Percentiles rank a stretch among this genome's conserved stretches.
Conservation (phyloP, 192 early-diverging fungal genomes). For the Backusella macrospora region DNA sequence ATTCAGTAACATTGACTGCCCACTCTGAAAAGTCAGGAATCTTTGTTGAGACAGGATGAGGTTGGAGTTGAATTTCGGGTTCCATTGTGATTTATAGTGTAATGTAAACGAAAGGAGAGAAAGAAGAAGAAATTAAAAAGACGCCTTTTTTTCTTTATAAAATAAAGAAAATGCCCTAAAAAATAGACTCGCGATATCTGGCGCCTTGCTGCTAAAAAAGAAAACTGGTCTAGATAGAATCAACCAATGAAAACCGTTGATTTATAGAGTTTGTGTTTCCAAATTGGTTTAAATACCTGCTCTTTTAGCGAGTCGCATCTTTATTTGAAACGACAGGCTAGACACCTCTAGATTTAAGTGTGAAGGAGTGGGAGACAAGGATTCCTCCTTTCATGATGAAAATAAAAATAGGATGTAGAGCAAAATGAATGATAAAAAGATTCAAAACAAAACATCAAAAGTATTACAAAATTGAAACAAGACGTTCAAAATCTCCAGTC, state of each 20-base stretch:
- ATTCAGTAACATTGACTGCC: conserved; percentile 32
- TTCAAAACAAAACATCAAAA: neutral
- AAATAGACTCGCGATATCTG: neutral
- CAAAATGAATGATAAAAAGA: too few relatives aligned
- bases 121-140: neutral
- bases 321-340: too few relatives aligned
- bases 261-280: too few relatives aligned
- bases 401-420: too few relatives aligned
- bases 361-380: too few relatives aligned
- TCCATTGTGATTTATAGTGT: neutral
- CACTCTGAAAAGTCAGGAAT: conserved; percentile 28
- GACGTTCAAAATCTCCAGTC: neutral
- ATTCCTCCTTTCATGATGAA: too few relatives aligned
- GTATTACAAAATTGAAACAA: neutral
- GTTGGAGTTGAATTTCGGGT: conserved; percentile 2
- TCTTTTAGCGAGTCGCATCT: too few relatives aligned
- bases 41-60: conserved; percentile 1
- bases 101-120: neutral
- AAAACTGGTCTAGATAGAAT: too few relatives aligned
- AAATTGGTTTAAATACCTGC: too few relatives aligned
- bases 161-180: neutral
- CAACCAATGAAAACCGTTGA: too few relatives aligned
- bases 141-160: neutral
- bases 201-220: too few relatives aligned
- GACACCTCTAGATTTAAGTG: too few relatives aligned